Evolutionary conservation across 352 stramenopile genomes (phyloP).

Genomic region (Globisporangium nunn): DNA sequence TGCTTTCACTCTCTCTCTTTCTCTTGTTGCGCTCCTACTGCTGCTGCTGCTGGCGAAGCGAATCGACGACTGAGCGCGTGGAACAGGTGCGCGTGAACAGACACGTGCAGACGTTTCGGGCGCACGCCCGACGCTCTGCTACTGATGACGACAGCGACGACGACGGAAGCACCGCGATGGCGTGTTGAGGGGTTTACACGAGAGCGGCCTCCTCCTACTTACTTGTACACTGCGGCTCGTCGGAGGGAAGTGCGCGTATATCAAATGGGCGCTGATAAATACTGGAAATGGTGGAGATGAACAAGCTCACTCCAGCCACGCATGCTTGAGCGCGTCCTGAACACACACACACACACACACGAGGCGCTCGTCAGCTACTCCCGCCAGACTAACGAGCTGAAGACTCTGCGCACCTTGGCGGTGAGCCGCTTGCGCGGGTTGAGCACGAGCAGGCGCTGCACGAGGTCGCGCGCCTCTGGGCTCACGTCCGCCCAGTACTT

Average conservation of each 20-base stretch:
- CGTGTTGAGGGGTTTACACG: not conserved
- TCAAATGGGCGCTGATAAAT: not conserved
- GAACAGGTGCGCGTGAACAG: no score
- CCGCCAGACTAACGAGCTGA: not conserved
- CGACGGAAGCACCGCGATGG: not conserved
- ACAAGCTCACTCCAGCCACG: constrained; percentile 1
- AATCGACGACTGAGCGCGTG: no score
- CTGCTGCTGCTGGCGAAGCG: no score
- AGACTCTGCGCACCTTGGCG: constrained; percentile 14
- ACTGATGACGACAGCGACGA: no score
- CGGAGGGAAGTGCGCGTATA: not conserved
- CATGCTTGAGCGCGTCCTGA: constrained; percentile 2
- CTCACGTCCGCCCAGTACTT: constrained; percentile 75
- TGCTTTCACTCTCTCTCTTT: not conserved
- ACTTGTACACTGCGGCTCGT: not conserved
- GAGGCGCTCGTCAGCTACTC: not conserved
- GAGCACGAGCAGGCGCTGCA: constrained; percentile 53
- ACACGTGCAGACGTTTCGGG: not conserved
- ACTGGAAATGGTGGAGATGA: not conserved
- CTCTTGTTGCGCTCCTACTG: not conserved
- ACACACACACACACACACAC: not conserved
- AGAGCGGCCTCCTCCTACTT: not conserved
- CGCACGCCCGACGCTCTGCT: no score
- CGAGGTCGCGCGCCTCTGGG: constrained; percentile 44
- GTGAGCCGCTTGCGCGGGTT: constrained; percentile 44